Base-by-base conservation (phyloP, 1,284 basidiomycete species). In the Schizophyllum amplum region DNA sequence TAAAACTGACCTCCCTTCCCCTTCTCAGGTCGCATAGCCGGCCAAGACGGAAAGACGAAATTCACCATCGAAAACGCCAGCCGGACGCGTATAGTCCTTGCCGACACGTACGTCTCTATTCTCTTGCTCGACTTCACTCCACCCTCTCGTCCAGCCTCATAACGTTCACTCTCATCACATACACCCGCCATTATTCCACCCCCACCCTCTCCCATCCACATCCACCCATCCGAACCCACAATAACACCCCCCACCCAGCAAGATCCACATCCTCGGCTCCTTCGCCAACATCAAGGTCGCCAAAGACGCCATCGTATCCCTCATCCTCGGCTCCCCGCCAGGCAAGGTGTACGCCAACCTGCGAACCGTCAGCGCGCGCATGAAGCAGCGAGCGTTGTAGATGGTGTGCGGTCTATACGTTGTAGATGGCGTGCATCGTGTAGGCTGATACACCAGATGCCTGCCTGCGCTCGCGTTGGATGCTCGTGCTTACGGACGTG, bases 251-350 rank as follows among this genome's bases (percentile, higher is more conserved):
- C 9, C 47, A n/a, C 20, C 2, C 24, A 92, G 90, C 21, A 94
- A 94, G 83, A 95, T 96, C 26, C 92, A 95, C 65, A 94, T 96
- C 63, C 83, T 96, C 70, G 93, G 94, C 50, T 92, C 92, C 25
- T 95, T 94, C 79, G 88, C 90, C 74, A 98, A 98, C 68, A 98
- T 99, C 78, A 98, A 96, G 73, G 85, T 98, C 63, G 96, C 96
- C 0, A 83, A 94, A 58, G 95, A 98, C 68, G 94, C 96, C 6
- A 87, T 99, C 61, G 95, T 98, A 24, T 94, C 91, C 22, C 83
- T 96, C 49, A 98, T 98, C 65, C 80, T 98, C 47, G 95, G 95
- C 56, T 94, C 92, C 15, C 95, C 95, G 1, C 95, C 96, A 47
- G 95, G 95, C 57, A 98, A 98, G 69, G 95, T 98, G 1, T 98